Conservation (phyloP, 179 eudicot species). For the Carnegiea gigantea region DNA sequence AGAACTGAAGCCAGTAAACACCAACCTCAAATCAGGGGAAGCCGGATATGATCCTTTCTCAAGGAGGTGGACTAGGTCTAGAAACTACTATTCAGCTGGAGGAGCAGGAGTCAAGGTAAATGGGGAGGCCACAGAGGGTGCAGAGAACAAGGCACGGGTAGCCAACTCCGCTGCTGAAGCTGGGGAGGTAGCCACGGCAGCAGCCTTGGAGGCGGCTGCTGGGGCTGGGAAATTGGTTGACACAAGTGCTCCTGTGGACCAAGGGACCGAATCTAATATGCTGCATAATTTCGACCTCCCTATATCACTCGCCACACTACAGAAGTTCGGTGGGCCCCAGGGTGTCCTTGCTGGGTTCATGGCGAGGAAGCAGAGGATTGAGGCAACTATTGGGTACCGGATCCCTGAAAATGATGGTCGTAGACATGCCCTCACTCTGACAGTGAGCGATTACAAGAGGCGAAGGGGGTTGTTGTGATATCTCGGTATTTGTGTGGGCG, state of each 20-base stretch:
- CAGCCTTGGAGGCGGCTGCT: conserved; percentile 91
- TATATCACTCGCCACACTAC: conserved; percentile 68
- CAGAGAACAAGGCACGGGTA: conserved; percentile 10
- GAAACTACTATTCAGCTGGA: conserved; percentile 69
- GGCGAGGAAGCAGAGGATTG: conserved; percentile 87
- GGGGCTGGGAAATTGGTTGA: conserved; percentile 94
- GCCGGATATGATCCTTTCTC: conserved; percentile 99
- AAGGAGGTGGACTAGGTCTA: conserved; percentile 95
- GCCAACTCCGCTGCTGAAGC: conserved; percentile 25
- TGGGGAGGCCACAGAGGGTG: conserved; percentile 25
- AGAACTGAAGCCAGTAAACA: conserved; percentile 56
- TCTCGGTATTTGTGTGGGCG: neutral
- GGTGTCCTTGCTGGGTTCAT: conserved; percentile 79
- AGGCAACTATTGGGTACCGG: conserved; percentile 63
- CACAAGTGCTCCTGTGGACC: conserved; percentile 83
- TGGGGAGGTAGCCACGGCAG: conserved; percentile 70
- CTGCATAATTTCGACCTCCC: conserved; percentile 84
- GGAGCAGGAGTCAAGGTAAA: conserved; percentile 27
- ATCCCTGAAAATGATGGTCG: conserved; percentile 95
- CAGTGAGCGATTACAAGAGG: conserved; percentile 91
- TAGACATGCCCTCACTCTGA: conserved; percentile 78
- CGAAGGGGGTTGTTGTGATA: conserved; percentile 78
- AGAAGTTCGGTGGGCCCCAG: conserved; percentile 75
- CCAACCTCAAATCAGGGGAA: conserved; percentile 75
- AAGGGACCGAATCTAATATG: conserved; percentile 71